Evolutionary conservation across 83 land plant species (phyloP).

Genomic region (Picea abies): DNA sequence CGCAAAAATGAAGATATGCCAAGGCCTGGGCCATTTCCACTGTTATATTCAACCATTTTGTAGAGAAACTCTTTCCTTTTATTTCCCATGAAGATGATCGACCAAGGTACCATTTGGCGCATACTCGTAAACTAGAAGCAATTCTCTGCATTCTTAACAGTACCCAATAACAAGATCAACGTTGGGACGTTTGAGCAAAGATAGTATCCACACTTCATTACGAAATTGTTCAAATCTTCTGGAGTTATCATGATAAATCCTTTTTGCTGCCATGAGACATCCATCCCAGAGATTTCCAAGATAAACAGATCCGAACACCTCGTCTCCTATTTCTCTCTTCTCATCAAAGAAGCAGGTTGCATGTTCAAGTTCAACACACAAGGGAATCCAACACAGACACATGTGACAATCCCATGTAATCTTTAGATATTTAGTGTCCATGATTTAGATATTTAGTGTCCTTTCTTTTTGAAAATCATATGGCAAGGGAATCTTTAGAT

Average conservation of each 20-base stretch:
- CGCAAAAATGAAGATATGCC: slow-evolving; percentile 34
- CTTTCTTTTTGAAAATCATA: no score
- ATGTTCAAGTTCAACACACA: slow-evolving; percentile 21
- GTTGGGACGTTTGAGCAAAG: slow-evolving; percentile 34
- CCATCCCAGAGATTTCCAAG: slow-evolving; percentile 35
- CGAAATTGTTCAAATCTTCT: slow-evolving; percentile 27
- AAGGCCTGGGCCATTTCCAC: slow-evolving; percentile 36
- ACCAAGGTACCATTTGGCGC: slow-evolving; percentile 31
- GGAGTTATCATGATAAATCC: slow-evolving; percentile 20
- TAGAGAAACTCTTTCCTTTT: no score
- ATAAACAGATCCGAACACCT: slow-evolving; percentile 43
- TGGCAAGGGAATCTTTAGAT: no score
- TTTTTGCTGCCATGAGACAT: slow-evolving; percentile 31
- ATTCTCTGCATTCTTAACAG: slow-evolving; percentile 27
- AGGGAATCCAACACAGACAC: no score
- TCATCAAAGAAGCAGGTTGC: slow-evolving; percentile 33
- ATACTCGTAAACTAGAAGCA: slow-evolving; percentile 46
- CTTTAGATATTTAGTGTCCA: no score
- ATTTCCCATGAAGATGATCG: slow-evolving; percentile 35
- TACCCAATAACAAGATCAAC: slow-evolving; percentile 36
- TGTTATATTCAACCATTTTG: slow-evolving; percentile 8
- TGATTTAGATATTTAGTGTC: no score
- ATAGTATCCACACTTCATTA: slow-evolving; percentile 37
- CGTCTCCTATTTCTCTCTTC: slow-evolving; percentile 26
- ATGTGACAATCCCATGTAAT: no score